Percentiles rank a stretch among this genome's conserved stretches.
These are phyloP conservation scores for Cylindrotheca closterium DNA, from an alignment of 108 stramenopile genomes.

Conservation along the genomic window DNA sequence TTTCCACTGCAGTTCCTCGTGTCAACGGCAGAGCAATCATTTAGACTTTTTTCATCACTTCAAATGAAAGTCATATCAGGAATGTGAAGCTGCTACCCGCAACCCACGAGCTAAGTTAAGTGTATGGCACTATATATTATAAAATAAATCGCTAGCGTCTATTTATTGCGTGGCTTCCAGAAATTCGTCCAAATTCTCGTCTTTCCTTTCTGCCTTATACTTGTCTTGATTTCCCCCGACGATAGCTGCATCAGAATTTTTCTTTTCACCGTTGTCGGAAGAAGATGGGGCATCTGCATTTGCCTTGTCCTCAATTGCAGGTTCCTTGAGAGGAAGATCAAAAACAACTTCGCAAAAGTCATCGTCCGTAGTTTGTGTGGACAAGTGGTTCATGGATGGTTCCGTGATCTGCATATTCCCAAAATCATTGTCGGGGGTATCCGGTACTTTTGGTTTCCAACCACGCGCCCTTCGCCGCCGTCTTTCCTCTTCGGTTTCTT, in stretches of 20 bases:
- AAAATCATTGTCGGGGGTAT: slow-evolving; percentile 19
- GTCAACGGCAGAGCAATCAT: background rate
- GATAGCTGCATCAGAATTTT: no score
- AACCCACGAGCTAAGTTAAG: no score
- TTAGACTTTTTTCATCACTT: no score
- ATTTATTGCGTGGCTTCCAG: background rate
- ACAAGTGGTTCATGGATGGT: slow-evolving; percentile 21
- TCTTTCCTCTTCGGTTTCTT: slow-evolving; percentile 55
- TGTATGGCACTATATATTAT: no score
- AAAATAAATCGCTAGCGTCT: background rate
- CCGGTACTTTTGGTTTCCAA: slow-evolving; percentile 36
- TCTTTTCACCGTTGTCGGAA: no score
- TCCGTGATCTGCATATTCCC: slow-evolving; percentile 26
- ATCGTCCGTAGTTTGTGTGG: slow-evolving; percentile 31
- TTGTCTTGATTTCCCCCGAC: no score
- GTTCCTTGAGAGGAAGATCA: slow-evolving; percentile 7
- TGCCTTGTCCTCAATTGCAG: slow-evolving; percentile 31
- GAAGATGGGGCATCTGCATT: background rate
- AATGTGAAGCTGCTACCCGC: no score
- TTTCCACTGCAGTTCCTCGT: background rate
- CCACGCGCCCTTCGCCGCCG: slow-evolving; percentile 42
- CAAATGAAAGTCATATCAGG: no score
- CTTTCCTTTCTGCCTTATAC: no score
- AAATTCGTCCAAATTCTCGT: no score
- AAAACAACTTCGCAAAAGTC: slow-evolving; percentile 38